These are phyloP conservation scores for Calonectria hongkongensis DNA, from an alignment of 2,329 filamentous ascomycete genomes.

Conservation along the genomic window DNA sequence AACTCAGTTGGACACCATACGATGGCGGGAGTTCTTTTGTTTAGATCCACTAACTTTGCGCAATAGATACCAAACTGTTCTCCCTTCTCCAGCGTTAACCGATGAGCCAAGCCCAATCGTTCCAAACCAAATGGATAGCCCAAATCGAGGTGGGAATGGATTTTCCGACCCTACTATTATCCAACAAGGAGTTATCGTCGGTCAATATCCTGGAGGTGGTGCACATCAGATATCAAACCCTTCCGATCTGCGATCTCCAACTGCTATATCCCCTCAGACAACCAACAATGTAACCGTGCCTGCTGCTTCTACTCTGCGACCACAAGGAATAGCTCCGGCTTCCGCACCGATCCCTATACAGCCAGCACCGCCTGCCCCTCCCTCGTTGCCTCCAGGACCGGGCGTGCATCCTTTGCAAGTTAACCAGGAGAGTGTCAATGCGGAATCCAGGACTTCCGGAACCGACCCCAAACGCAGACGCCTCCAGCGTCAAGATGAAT, in stretches of 20 bases:
- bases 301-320: background rate
- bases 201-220: conserved; percentile 39
- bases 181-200: conserved; percentile 31
- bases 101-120: conserved; percentile 73
- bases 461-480: conserved; percentile 42
- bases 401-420: background rate
- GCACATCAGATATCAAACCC: background rate
- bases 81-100: conserved; percentile 79
- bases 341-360: conserved; percentile 9
- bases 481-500: conserved; percentile 29
- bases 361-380: background rate
- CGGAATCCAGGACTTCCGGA: background rate
- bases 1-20: background rate
- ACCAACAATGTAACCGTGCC: background rate
- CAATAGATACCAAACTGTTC: conserved; percentile 59
- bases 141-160: conserved; percentile 50
- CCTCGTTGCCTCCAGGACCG: background rate
- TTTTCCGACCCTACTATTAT: conserved; percentile 38
- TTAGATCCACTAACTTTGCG: conserved; percentile 42
- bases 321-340: conserved; percentile 21
- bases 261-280: background rate
- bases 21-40: too few species aligned
- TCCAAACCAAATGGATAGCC: conserved; percentile 59
- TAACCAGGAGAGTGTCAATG: background rate
- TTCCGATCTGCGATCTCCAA: background rate